Conservation (phyloP, 257 asterid species). For the Euphrasia confusa region DNA sequence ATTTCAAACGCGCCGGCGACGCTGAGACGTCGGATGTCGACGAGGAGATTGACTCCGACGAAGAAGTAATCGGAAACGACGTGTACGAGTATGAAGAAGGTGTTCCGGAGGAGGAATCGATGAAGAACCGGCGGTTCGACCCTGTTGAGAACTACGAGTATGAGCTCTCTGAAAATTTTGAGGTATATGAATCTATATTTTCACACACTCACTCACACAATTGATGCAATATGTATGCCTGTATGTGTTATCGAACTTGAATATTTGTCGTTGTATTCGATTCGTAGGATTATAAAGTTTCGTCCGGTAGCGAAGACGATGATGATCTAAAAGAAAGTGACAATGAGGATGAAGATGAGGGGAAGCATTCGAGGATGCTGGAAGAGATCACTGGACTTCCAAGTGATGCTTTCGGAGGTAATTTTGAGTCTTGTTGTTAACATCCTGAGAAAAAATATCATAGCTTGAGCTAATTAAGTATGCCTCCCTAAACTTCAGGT, state of each 20-base stretch:
- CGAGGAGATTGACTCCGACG: conserved; percentile 36
- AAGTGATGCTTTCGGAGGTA: conserved; percentile 69
- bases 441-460: too few species aligned
- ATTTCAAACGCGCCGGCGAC: conserved; percentile 9
- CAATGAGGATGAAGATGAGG: conserved; percentile 40
- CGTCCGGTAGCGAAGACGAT: conserved; percentile 55
- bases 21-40: conserved; percentile 28
- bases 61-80: conserved; percentile 31
- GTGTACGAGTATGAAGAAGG: conserved; percentile 81
- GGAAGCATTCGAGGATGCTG: conserved; percentile 68
- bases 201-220: neutral
- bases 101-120: conserved; percentile 71
- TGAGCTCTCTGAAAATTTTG: conserved; percentile 71
- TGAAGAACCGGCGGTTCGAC: conserved; percentile 68
- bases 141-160: conserved; percentile 65
- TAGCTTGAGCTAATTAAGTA: neutral
- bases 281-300: conserved; percentile 67
- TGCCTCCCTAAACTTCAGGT: conserved; percentile 29
- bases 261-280: conserved; percentile 11
- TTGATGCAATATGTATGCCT: neutral
- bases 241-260: too few species aligned
- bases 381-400: conserved; percentile 80
- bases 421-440: neutral
- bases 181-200: conserved; percentile 36
- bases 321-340: conserved; percentile 27